Conservation (phyloP, 129 eudicot species). For the Tanacetum coccineum region DNA sequence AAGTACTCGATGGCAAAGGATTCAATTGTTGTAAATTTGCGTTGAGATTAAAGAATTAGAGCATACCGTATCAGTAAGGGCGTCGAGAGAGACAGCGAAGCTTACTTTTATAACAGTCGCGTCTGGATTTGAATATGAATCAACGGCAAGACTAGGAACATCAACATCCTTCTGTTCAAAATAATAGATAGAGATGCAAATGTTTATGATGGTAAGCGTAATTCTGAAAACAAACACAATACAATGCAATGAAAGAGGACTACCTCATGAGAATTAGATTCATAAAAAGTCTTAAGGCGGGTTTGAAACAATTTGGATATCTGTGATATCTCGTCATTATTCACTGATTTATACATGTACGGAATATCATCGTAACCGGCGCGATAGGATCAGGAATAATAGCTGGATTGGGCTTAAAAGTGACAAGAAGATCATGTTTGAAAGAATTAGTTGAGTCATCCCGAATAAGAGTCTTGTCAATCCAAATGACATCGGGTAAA, state of each 20-base stretch:
- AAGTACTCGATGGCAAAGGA: no score
- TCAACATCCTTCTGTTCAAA: not conserved
- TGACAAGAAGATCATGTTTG: conserved; percentile 70
- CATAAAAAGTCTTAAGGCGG: conserved; percentile 41
- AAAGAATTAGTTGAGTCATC: conserved; percentile 64
- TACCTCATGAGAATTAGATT: conserved; percentile 63
- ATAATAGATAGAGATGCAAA: not conserved
- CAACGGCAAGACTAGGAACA: not conserved
- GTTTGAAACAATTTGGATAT: conserved; percentile 33
- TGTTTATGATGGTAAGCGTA: not conserved
- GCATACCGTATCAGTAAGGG: not conserved
- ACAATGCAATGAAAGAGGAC: no score
- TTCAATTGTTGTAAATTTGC: no score
- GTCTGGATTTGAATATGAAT: not conserved
- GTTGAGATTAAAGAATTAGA: no score
- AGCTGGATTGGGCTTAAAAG: conserved; percentile 36
- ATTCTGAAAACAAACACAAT: not conserved
- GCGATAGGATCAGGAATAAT: conserved; percentile 27
- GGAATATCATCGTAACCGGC: no score
- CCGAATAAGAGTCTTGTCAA: conserved; percentile 48
- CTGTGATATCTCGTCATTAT: not conserved
- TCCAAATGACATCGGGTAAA: conserved; percentile 63
- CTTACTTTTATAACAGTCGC: not conserved
- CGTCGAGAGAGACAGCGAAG: not conserved
- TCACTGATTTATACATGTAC: conserved; percentile 39